Evolutionary conservation across 257 asterid species (phyloP).

Genomic region (Marsdenia floribunda): DNA sequence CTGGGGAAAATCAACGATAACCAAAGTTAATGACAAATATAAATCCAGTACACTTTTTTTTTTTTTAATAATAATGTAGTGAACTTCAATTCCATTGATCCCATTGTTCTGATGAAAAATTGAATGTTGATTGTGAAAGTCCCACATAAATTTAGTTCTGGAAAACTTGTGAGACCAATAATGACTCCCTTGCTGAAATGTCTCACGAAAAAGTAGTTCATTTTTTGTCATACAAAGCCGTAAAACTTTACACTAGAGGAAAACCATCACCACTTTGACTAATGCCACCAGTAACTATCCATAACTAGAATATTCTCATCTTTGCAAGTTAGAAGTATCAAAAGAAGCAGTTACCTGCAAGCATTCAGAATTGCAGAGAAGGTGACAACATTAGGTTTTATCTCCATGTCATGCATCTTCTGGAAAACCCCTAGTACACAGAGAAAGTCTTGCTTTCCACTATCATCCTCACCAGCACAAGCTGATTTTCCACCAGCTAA

Average conservation of each 20-base stretch:
- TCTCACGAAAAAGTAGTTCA: not conserved
- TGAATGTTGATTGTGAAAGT: not conserved
- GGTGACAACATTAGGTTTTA: constrained; percentile 93
- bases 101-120: not conserved
- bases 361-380: constrained; percentile 93
- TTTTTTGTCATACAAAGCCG: not conserved
- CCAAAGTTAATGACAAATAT: not conserved
- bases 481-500: constrained; percentile 46
- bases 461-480: constrained; percentile 27
- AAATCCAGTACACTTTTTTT: not conserved
- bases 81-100: not conserved
- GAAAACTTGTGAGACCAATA: not conserved
- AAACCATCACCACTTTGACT: not conserved
- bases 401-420: constrained; percentile 87
- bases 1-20: not conserved
- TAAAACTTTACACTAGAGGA: not conserved
- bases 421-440: constrained; percentile 69
- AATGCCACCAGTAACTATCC: not conserved
- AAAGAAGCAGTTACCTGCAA: constrained; percentile 58
- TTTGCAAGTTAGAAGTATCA: not conserved
- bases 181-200: not conserved
- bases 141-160: not conserved
- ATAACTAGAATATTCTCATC: not conserved
- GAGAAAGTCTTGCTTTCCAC: constrained; percentile 48
- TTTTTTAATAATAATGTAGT: not conserved